Evolutionary conservation across 257 asterid species (phyloP), one percentile per base, ranked within the genome.

Genomic region (Salvia hispanica): DNA sequence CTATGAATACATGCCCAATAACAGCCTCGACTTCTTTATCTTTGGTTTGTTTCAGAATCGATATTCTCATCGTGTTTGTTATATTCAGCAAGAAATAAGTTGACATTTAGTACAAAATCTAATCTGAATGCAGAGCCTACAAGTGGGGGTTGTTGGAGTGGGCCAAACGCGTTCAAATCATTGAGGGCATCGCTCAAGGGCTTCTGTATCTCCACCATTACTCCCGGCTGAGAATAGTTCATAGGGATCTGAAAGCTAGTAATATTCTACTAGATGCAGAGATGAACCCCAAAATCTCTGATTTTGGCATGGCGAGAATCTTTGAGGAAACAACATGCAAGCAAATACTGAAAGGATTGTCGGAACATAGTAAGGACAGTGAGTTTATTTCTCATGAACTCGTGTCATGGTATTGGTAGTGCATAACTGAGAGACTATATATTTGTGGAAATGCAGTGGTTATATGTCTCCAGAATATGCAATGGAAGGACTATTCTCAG

Each of bases 351-450:
- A 51, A 51, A 9, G 57, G 12, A 51, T 51, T 51, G 57, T 51
- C 10, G 75, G 75, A 42, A 74, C 79, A 28, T 74, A 74, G 78
- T 74, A 68, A 16, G 74, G 50, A 47, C 0, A 51, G 31, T 43
- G 46, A 57, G 55, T 18, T 18, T 18, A 33, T 46, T 69, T 46
- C 59, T n/a, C 18, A 43, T 56, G 25, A 40, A 33, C 36, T 25
- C 28, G 4, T 0, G 21, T 7, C n/a, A 6, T 39, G 7, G 44
- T n/a, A n/a, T n/a, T n/a, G n/a, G n/a, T 42, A 7, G 3, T 67
- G 16, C 18, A 10, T 7, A 67, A 42, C 18, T 43, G 5, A 21
- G 5, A 33, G 0, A 13, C 9, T 43, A 18, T 1, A 0, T 5
- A 40, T 2, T 33, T 58, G 0, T 43, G 33, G 10, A 45, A 58